Evolutionary conservation across 139 green algal species (phyloP).

Genomic region (Haematococcus sp.): DNA sequence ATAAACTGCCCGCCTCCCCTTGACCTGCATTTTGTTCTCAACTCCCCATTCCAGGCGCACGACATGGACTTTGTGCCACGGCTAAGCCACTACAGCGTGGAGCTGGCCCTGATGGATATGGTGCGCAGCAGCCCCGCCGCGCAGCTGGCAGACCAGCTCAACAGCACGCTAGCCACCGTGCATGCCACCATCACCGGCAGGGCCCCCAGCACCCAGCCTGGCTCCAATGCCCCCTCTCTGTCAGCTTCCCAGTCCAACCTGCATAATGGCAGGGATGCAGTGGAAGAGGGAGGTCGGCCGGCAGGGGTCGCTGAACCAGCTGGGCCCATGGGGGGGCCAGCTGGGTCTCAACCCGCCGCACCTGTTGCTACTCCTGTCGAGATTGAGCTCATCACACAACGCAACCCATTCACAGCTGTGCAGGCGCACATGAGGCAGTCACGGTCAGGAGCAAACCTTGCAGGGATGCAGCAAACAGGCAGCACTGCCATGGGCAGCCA

Average conservation of each 20-base stretch:
- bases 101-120: slow-evolving; percentile 51
- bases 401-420: too few species aligned
- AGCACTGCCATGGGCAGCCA: slow-evolving; percentile 1
- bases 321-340: not conserved
- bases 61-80: slow-evolving; percentile 49
- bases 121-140: slow-evolving; percentile 20
- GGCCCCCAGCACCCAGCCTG: not conserved
- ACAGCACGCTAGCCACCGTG: not conserved
- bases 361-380: not conserved
- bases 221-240: not conserved
- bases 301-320: not conserved
- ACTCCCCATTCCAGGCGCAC: too few species aligned
- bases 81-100: slow-evolving; percentile 43
- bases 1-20: too few species aligned
- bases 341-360: too few species aligned
- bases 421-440: too few species aligned
- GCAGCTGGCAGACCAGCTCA: slow-evolving; percentile 6
- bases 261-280: not conserved
- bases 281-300: not conserved
- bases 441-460: not conserved
- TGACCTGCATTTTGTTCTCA: too few species aligned
- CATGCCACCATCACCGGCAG: not conserved
- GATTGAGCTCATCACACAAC: slow-evolving; percentile 9
- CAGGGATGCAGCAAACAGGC: not conserved
- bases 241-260: not conserved